Evolutionary conservation across 2,329 filamentous ascomycete species (phyloP).

Genomic region (Neonectria neomacrospora): DNA sequence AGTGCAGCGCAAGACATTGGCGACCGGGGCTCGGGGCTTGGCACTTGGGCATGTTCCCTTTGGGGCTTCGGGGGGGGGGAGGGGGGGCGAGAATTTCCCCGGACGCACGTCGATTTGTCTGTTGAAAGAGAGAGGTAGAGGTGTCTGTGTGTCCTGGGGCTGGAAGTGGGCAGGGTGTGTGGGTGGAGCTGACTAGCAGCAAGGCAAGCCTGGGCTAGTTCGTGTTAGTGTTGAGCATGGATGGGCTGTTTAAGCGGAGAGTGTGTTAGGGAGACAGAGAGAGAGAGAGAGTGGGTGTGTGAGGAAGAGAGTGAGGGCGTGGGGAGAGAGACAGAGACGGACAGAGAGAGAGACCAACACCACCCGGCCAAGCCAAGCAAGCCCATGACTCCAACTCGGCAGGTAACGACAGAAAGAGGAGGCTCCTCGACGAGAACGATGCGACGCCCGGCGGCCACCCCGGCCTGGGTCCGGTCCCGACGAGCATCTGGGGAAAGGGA

Average conservation of each 20-base stretch:
- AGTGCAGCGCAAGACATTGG: conserved; percentile 4
- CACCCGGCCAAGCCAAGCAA: too few species aligned
- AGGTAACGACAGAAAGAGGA: background rate
- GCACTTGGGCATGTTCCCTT: background rate
- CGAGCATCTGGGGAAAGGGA: conserved; percentile 12
- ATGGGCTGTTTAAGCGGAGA: background rate
- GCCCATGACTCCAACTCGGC: background rate
- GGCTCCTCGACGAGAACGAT: background rate
- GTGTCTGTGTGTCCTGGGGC: background rate
- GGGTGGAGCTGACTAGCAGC: background rate
- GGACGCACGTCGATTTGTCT: conserved; percentile 17
- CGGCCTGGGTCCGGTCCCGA: conserved; percentile 9
- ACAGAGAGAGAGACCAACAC: too few species aligned
- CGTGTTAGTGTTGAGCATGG: background rate
- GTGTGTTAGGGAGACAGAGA: too few species aligned
- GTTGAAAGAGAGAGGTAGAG: conserved; percentile 10
- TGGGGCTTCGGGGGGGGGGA: too few species aligned
- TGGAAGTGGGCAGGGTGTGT: background rate
- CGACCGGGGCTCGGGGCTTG: conserved; percentile 18
- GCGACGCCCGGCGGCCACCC: conserved; percentile 13
- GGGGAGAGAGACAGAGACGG: too few species aligned
- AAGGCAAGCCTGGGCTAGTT: background rate
- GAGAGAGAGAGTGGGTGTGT: too few species aligned
- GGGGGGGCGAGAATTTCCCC: conserved; percentile 17
- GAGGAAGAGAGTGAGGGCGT: background rate